phyloP scores from a whole-genome alignment of 2,329 filamentous ascomycete genomes.

The Venturia pyrina region DNA sequence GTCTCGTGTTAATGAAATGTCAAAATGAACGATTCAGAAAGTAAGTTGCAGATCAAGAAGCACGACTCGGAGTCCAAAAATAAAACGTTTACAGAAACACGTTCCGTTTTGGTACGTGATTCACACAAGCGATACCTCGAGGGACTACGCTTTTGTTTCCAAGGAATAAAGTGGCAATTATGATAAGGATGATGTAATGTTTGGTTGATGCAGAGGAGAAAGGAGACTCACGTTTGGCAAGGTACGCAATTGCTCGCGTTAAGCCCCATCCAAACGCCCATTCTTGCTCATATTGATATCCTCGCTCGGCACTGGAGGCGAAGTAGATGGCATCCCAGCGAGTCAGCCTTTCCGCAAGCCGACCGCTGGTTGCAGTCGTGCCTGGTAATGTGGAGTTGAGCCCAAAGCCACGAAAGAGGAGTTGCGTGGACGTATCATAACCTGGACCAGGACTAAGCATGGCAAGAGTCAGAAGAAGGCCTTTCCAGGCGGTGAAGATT shows the following conservation, averaged over 20 bases:
- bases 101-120: background rate
- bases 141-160: background rate
- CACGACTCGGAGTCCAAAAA: background rate
- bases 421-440: slow-evolving; percentile 69
- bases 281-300: slow-evolving; percentile 69
- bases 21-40: slow-evolving; percentile 11
- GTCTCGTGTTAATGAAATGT: slow-evolving; percentile 9
- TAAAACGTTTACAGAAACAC: slow-evolving; percentile 1
- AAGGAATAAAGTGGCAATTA: background rate
- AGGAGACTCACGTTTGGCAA: slow-evolving; percentile 28
- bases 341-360: slow-evolving; percentile 48
- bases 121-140: background rate
- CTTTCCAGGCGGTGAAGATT: slow-evolving; percentile 56
- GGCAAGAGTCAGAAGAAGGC: slow-evolving; percentile 53
- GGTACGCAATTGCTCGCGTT: slow-evolving; percentile 34
- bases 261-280: slow-evolving; percentile 67
- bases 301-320: slow-evolving; percentile 49
- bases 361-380: slow-evolving; percentile 12
- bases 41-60: background rate
- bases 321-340: slow-evolving; percentile 81
- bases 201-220: background rate
- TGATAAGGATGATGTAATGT: background rate
- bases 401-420: slow-evolving; percentile 18
- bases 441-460: slow-evolving; percentile 46
- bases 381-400: slow-evolving; percentile 14